Conservation (phyloP, 1,139 yeast genomes). For the Magnusiomyces clavatus region DNA sequence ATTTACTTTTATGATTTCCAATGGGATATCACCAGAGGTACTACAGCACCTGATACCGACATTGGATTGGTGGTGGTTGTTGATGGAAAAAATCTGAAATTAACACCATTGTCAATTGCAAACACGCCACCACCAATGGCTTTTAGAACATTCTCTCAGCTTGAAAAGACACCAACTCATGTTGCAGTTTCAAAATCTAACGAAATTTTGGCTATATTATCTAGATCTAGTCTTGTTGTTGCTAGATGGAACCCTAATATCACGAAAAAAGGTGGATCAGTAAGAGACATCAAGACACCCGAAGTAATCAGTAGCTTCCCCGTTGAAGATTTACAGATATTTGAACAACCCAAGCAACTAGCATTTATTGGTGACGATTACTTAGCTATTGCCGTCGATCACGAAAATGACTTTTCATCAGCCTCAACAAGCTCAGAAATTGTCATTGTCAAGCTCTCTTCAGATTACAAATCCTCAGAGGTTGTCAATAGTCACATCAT, state of each 20-base stretch:
- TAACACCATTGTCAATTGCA: constrained; percentile 80
- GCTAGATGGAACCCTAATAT: constrained; percentile 33
- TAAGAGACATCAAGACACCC: constrained; percentile 41
- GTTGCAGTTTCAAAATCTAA: constrained; percentile 60
- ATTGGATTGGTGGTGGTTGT: constrained; percentile 71
- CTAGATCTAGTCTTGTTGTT: constrained; percentile 38
- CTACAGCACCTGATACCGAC: constrained; percentile 60
- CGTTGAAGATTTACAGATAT: constrained; percentile 32
- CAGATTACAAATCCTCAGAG: constrained; percentile 9
- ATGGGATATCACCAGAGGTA: constrained; percentile 57
- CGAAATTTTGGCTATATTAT: constrained; percentile 49
- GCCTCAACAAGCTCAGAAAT: constrained; percentile 8
- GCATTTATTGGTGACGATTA: constrained; percentile 46
- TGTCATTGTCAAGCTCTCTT: constrained; percentile 14
- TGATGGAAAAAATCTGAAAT: constrained; percentile 65
- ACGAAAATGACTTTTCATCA: constrained; percentile 3
- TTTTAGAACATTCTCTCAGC: constrained; percentile 50
- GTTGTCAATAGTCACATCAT: constrained; percentile 21
- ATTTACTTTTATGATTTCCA: constrained; percentile 66
- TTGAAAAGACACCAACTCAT: constrained; percentile 48
- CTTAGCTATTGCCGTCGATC: constrained; percentile 54
- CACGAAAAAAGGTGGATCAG: constrained; percentile 6
- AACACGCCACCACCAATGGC: constrained; percentile 95
- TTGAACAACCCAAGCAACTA: constrained; percentile 51
- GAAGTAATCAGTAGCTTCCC: constrained; percentile 35